Percentiles rank a stretch among this genome's conserved stretches.
These are phyloP conservation scores for Agroathelia rolfsii DNA, from an alignment of 1,284 basidiomycete genomes.

Conservation along the genomic window DNA sequence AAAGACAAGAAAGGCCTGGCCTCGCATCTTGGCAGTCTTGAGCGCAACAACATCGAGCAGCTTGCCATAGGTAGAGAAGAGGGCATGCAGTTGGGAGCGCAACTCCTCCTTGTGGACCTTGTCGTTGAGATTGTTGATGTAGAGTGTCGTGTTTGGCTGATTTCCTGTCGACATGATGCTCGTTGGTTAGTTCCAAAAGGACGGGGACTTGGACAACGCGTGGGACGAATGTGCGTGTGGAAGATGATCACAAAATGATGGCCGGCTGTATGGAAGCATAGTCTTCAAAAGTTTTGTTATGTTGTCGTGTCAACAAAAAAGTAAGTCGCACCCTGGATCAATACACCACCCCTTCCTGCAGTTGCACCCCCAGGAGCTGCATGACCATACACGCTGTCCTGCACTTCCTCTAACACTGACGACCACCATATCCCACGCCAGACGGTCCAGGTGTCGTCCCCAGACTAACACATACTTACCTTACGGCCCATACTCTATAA, in stretches of 20 bases:
- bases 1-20: slow-evolving; percentile 96
- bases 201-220: slow-evolving; percentile 6
- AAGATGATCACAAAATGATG: too few relatives aligned
- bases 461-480: too few relatives aligned
- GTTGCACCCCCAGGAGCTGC: slow-evolving; percentile 7
- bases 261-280: too few relatives aligned
- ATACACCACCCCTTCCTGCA: neutral
- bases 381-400: slow-evolving; percentile 12
- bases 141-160: slow-evolving; percentile 83
- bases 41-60: slow-evolving; percentile 93
- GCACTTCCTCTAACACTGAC: too few relatives aligned
- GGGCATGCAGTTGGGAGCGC: slow-evolving; percentile 71
- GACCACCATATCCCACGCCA: too few relatives aligned
- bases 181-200: too few relatives aligned
- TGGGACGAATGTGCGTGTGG: too few relatives aligned
- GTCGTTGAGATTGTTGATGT: slow-evolving; percentile 90
- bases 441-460: too few relatives aligned
- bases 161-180: slow-evolving; percentile 37
- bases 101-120: slow-evolving; percentile 94
- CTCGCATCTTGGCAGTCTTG: slow-evolving; percentile 80
- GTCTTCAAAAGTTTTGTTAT: slow-evolving; percentile 14
- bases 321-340: neutral
- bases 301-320: slow-evolving; percentile 15
- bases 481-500: too few relatives aligned
- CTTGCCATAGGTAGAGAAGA: slow-evolving; percentile 91